Evolutionary conservation across 352 stramenopile genomes (phyloP), one percentile per base, ranked within the genome.

Genomic region (Pythium dissotocum): DNA sequence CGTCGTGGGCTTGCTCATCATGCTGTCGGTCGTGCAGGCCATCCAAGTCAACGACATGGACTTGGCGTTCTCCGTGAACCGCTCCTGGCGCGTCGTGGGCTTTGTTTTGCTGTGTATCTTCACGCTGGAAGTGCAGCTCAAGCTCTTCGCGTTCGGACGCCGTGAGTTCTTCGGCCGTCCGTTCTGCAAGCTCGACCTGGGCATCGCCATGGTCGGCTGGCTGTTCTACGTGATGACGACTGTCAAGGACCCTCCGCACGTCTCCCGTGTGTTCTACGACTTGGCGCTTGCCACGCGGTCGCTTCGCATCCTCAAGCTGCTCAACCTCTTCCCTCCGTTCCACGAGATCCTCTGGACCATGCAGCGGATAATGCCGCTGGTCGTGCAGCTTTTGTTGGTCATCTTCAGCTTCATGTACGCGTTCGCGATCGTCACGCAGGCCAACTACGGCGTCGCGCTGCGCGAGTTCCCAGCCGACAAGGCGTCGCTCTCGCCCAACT

Each of bases 361-460:
- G 87, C 85, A 90, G 71, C 81, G 80, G 9, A 91, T 94, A 53
- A 78, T 91, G 55, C 82, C 87, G n/a, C 72, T 94, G 56, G 82
- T 94, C 59, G 69, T 87, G 65, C 84, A 94, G 71, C 66, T 94
- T 28, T 67, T 91, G 33, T 69, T 94, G 13, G 87, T 94, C n/a
- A 91, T 94, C 53, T 83, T 94, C 38, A 91, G 83, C 67, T 79
- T 94, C 70, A 90, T 89, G 75, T 94, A 94, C 71, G 81, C 84
- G 6, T 94, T 91, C 51, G 87, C 83, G 36, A 89, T 94, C 64
- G 73, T 94, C 13, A 90, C 83, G 9, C 87, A 94, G 40, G 84
- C 83, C 32, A 90, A 91, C 56, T 94, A 93, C 49, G 87, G 87
- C 0, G 62, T 80, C 4, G 59, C 72, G n/a, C 59, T 94, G 36